Conservation (phyloP, 371 early-diverging fungal species). For the Choanephora cucurbitarum region DNA sequence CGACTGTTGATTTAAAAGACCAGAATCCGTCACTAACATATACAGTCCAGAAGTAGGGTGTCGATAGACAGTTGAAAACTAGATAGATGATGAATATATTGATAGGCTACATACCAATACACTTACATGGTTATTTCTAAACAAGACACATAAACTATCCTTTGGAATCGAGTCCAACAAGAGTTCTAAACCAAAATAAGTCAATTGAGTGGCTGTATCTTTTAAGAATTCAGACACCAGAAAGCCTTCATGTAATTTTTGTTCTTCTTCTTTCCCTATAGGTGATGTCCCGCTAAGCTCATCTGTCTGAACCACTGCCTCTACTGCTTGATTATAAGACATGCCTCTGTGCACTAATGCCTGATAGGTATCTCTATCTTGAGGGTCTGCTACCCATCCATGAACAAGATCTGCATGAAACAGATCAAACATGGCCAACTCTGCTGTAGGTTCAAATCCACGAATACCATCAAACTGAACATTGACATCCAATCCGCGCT, state of each 20-base stretch:
- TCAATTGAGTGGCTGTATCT: conserved; percentile 81
- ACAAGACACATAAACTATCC: conserved; percentile 72
- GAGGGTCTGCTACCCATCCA: conserved; percentile 88
- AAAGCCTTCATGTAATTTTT: conserved; percentile 42
- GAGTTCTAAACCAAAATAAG: conserved; percentile 72
- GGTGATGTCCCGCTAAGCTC: conserved; percentile 18
- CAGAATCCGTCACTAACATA: conserved; percentile 88
- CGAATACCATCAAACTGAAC: conserved; percentile 74
- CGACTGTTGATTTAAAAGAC: conserved; percentile 62
- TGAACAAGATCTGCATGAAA: conserved; percentile 83
- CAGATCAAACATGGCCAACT: conserved; percentile 76
- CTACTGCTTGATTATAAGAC: conserved; percentile 82
- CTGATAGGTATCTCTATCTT: conserved; percentile 53
- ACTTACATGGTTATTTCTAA: conserved; percentile 92
- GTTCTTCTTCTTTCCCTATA: conserved; percentile 24
- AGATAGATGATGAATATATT: no score
- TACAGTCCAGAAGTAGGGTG: conserved; percentile 64
- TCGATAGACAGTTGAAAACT: conserved; percentile 84
- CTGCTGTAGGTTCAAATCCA: conserved; percentile 79
- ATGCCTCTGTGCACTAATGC: conserved; percentile 56
- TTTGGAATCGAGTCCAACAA: conserved; percentile 66
- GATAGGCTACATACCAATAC: no score
- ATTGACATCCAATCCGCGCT: conserved; percentile 76
- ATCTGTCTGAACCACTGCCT: conserved; percentile 73
- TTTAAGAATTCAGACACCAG: conserved; percentile 69